Evolutionary conservation across 1,284 basidiomycete species (phyloP).

Genomic region (Xerocomus minutiporus): DNA sequence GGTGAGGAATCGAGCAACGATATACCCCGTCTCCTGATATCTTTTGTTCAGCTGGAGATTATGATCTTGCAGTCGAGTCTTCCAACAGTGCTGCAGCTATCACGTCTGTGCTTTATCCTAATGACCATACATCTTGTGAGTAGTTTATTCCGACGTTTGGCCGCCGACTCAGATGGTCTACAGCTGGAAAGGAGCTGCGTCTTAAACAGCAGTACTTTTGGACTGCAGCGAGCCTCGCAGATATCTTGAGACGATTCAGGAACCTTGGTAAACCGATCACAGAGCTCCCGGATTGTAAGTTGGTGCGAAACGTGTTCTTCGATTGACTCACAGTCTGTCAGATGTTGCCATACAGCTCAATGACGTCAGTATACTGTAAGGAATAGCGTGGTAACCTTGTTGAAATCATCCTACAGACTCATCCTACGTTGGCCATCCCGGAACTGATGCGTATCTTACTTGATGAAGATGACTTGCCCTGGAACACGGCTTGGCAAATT

Average conservation of each 20-base stretch:
- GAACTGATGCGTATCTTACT: slow-evolving; percentile 87
- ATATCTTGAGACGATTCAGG: slow-evolving; percentile 82
- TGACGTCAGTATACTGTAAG: slow-evolving; percentile 47
- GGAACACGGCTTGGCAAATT: slow-evolving; percentile 82
- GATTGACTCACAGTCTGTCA: slow-evolving; percentile 26
- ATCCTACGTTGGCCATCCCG: slow-evolving; percentile 90
- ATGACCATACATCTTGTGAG: slow-evolving; percentile 71
- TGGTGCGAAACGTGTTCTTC: not conserved
- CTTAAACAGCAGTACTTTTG: slow-evolving; percentile 95
- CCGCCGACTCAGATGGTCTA: not conserved
- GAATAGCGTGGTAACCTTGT: not conserved
- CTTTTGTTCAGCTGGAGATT: slow-evolving; percentile 67
- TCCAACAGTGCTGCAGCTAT: slow-evolving; percentile 88
- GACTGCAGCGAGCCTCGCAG: slow-evolving; percentile 81
- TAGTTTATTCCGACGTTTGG: not conserved
- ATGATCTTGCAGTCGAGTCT: slow-evolving; percentile 79
- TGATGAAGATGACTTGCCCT: slow-evolving; percentile 85
- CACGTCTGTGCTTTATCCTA: slow-evolving; percentile 85
- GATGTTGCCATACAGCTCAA: slow-evolving; percentile 88
- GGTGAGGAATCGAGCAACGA: slow-evolving; percentile 39
- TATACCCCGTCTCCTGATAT: not conserved
- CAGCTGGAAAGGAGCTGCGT: slow-evolving; percentile 85
- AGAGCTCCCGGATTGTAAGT: slow-evolving; percentile 76
- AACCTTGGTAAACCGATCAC: slow-evolving; percentile 70
- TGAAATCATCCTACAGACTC: slow-evolving; percentile 52